Evolutionary conservation across 2,329 filamentous ascomycete species (phyloP).

Genomic region (Diaporthe nobilis): DNA sequence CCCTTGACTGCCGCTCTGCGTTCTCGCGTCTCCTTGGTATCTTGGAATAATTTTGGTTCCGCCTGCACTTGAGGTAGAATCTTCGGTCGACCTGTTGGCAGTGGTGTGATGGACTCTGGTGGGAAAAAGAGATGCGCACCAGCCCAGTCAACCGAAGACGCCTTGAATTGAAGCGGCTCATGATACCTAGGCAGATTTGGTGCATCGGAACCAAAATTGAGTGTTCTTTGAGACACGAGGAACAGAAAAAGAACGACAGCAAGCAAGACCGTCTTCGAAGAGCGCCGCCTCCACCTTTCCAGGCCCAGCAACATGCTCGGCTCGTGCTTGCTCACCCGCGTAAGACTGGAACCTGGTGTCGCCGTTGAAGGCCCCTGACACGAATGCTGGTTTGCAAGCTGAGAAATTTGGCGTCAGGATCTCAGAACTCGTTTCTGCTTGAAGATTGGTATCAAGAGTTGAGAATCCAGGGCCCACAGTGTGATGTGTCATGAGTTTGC

Average conservation of each 20-base stretch:
- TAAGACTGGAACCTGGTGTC: too few species aligned
- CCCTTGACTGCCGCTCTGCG: constrained; percentile 54
- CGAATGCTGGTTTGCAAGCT: background rate
- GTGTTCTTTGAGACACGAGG: background rate
- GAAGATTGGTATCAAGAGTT: background rate
- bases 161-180: background rate
- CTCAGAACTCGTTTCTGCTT: background rate
- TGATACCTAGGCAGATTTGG: background rate
- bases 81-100: background rate
- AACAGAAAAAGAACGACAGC: background rate
- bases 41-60: background rate
- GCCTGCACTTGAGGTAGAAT: background rate
- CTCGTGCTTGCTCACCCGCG: background rate
- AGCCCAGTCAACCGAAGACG: constrained; percentile 5
- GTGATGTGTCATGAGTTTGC: background rate
- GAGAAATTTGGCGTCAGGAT: background rate
- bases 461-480: background rate
- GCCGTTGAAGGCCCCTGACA: background rate
- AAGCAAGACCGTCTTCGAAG: background rate
- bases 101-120: background rate
- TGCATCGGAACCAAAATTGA: background rate
- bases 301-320: background rate
- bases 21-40: background rate
- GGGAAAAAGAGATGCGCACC: background rate
- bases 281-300: background rate